Evolutionary conservation across 768 basidiomycete genomes (phyloP).

Genomic region (Pulveroboletus sp.): DNA sequence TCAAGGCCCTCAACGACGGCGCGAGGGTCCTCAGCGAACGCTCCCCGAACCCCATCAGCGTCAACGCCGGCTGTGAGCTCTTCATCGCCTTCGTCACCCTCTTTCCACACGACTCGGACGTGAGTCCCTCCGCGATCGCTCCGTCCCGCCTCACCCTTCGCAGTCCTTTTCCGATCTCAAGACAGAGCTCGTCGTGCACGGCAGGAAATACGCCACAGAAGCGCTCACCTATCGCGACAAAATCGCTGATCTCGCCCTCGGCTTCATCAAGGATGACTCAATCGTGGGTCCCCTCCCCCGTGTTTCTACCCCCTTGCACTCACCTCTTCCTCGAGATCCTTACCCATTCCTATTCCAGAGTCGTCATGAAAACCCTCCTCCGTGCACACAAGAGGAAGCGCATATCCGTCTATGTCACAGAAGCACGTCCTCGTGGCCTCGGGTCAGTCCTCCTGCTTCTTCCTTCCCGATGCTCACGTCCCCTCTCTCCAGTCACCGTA

Average conservation of each 20-base stretch:
- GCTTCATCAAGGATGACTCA: conserved; percentile 94
- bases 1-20: conserved; percentile 76
- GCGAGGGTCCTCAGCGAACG: conserved; percentile 59
- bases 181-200: conserved; percentile 77
- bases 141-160: conserved; percentile 3
- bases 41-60: conserved; percentile 76
- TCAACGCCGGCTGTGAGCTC: conserved; percentile 87
- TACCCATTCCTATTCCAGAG: conserved; percentile 95
- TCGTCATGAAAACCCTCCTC: conserved; percentile 90
- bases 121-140: conserved; percentile 31
- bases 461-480: not conserved
- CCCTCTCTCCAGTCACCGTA: conserved; percentile 64
- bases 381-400: conserved; percentile 89
- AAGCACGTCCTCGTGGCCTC: conserved; percentile 85
- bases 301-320: conserved; percentile 13
- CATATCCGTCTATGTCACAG: conserved; percentile 96
- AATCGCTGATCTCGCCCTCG: conserved; percentile 85
- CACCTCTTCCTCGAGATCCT: conserved; percentile 62
- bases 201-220: conserved; percentile 70
- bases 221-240: conserved; percentile 85
- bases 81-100: conserved; percentile 88
- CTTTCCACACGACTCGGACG: conserved; percentile 78
- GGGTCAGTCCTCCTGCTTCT: conserved; percentile 51
- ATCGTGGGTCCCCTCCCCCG: conserved; percentile 48
- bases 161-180: conserved; percentile 86